Percentiles rank a stretch among this genome's conserved stretches.
These are phyloP conservation scores for Amaranthus cruentus DNA, from an alignment of 148 eudicot genomes.

Conservation along the genomic window DNA sequence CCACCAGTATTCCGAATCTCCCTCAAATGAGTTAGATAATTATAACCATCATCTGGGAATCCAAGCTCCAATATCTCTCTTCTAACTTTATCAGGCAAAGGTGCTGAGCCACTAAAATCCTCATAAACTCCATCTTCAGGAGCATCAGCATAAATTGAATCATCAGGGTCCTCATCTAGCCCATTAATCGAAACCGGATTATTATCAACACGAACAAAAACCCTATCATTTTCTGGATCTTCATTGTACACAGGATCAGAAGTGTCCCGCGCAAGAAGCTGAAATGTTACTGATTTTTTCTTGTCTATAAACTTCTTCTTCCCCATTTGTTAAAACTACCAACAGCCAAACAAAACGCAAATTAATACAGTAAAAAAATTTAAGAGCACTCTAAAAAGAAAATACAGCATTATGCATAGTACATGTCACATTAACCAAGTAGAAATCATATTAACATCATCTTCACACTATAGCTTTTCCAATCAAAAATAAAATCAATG, in stretches of 20 bases:
- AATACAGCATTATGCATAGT: too few species aligned
- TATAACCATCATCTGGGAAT: constrained; percentile 96
- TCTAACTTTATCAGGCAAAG: constrained; percentile 62
- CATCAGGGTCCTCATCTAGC: constrained; percentile 26
- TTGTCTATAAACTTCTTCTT: constrained; percentile 85
- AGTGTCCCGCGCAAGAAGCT: constrained; percentile 63
- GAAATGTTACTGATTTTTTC: constrained; percentile 83
- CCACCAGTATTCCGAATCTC: constrained; percentile 82
- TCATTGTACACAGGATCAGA: constrained; percentile 52
- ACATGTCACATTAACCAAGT: too few species aligned
- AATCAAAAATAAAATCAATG: too few species aligned
- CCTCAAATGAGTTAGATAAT: constrained; percentile 75
- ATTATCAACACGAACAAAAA: constrained; percentile 76
- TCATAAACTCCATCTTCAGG: constrained; percentile 46
- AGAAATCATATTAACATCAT: too few species aligned
- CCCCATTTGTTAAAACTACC: constrained; percentile 36
- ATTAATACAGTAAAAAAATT: too few species aligned
- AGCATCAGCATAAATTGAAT: constrained; percentile 58
- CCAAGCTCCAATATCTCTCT: constrained; percentile 88
- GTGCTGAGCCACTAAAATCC: constrained; percentile 13
- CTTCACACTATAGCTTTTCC: too few species aligned
- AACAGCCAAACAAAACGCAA: not conserved
- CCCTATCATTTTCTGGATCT: constrained; percentile 55
- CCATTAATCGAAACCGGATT: constrained; percentile 41
- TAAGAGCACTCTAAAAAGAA: too few species aligned